Evolutionary conservation across 805 yeast species (phyloP), one percentile per base, ranked within the genome.

Genomic region (Sungouiozyma ichnusensis): DNA sequence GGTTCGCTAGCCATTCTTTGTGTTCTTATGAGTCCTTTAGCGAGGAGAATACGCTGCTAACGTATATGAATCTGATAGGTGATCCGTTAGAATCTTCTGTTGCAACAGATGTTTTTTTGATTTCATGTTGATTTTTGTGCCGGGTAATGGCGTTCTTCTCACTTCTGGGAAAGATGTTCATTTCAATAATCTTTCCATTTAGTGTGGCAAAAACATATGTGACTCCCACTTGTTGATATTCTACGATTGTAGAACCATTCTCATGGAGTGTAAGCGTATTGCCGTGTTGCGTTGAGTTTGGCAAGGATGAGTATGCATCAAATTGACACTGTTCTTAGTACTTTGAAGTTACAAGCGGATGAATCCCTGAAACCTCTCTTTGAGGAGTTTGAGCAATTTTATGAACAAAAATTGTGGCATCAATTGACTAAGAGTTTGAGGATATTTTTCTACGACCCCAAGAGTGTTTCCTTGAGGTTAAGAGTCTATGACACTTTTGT

Each of bases 341-440:
- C 78, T 3, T 68, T 86, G 40, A 76, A 94, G 41, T 70, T 71
- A 53, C 82, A 79, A 54, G 69, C 79, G 3, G 85, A 81, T 44
- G 66, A 74, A 3, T 85, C 80, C 33, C 67, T 87, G 40, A 68
- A 77, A 8, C 74, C 77, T 20, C 60, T 58, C n/a, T 59, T 60
- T 27, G 47, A 53, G 24, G 60, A 59, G 33, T 73, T 90, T 58
- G 97, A 88, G 57, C 95, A 86, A 53, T 69, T 71, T 44, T 83
- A 85, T 65, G 95, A 87, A 57, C 72, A 95, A 52, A 87, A 86
- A 62, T 73, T 90, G 59, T 92, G 97, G 97, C 94, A 82, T 66
- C 97, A 92, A 68, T 73, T 92, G 58, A 85, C 96, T 2, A 74
- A 76, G 46, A 64, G 76, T 5, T 67, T 92, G 44, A 64, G 66